Evolutionary conservation across 2,329 filamentous ascomycete genomes (phyloP), one percentile per base, ranked within the genome.

Genomic region (Helotiales sp.): DNA sequence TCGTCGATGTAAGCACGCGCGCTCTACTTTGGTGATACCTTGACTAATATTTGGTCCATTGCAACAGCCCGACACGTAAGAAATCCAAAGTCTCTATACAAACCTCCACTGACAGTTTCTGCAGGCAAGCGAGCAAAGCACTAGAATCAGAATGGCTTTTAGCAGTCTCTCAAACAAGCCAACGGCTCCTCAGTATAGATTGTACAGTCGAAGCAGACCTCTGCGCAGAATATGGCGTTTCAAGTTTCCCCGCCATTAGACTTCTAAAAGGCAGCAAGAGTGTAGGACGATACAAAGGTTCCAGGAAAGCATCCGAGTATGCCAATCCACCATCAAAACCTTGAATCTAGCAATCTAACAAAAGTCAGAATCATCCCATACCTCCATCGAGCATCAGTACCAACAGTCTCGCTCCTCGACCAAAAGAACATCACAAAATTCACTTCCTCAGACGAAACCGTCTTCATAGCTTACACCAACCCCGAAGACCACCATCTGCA

Each of bases 221-320:
- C n/a, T 81, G 79, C 63, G 61, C 70, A 49, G 71, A 76, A 25
- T 67, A 73, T 46, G 71, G 73, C 24, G 69, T 81, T 29, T 69
- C 70, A 12, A 79, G 78, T 0, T 79, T 77, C 58, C 79, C 79
- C 2, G 71, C 79, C 6, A 73, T 82, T 33, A 74, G 79, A 0
- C 72, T 77, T 9, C 78, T 77, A 57, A 71, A 71, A 36, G 65
- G 67, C 2, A 67, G 73, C 25, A 70, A 72, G 2, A 60, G 64
- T 4, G 69, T 70, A 47, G 67, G 63, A 10, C 66, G 75, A 50
- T 81, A 81, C 62, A 73, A 79, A 33, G 79, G 79, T 0, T 71
- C 74, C 1, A 71, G 77, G 19, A 75, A 68, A 44, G 70, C 75
- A 0, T 59, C 69, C 10, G 61, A 71, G 77, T 78, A 56, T 55